Conservation (phyloP, 2,329 filamentous ascomycete species). For the Metarhizium brunneum region DNA sequence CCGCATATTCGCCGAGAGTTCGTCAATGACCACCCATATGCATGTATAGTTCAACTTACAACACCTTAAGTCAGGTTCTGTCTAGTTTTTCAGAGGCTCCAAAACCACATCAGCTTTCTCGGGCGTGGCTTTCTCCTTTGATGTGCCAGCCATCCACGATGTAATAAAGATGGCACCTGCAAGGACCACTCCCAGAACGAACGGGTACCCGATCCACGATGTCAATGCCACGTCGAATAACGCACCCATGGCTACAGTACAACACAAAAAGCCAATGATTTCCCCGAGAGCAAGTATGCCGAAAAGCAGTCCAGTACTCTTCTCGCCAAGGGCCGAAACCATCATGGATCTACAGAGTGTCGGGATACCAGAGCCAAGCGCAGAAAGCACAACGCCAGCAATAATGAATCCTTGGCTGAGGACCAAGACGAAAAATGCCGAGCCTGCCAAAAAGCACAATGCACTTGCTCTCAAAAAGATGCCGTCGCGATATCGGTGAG, state of each 20-base stretch:
- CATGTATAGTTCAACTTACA: background rate
- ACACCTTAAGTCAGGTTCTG: background rate
- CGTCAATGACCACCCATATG: background rate
- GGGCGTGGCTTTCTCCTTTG: background rate
- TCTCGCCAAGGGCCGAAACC: slow-evolving; percentile 8
- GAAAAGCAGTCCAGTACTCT: slow-evolving; percentile 14
- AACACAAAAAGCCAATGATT: slow-evolving; percentile 13
- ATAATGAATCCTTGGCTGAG: slow-evolving; percentile 11
- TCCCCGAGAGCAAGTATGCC: slow-evolving; percentile 16
- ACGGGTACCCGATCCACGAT: slow-evolving; percentile 15
- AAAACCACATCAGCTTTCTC: background rate
- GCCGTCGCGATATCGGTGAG: slow-evolving; percentile 7
- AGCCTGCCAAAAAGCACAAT: slow-evolving; percentile 13
- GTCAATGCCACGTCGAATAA: slow-evolving; percentile 16
- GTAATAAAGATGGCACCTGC: slow-evolving; percentile 9
- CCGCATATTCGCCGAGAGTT: background rate
- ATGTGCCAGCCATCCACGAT: slow-evolving; percentile 8
- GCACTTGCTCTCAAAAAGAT: slow-evolving; percentile 13
- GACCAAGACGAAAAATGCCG: slow-evolving; percentile 15
- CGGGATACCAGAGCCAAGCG: slow-evolving; percentile 16
- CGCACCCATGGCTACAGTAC: slow-evolving; percentile 12
- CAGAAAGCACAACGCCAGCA: slow-evolving; percentile 12
- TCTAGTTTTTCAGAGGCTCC: background rate
- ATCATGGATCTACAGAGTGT: slow-evolving; percentile 17
- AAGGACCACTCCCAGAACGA: slow-evolving; percentile 11